A percentile compares a stretch with the other conserved stretches of the same genome.
Conservation (phyloP, 345 rosid species). For the Fremontodendron californicum region DNA sequence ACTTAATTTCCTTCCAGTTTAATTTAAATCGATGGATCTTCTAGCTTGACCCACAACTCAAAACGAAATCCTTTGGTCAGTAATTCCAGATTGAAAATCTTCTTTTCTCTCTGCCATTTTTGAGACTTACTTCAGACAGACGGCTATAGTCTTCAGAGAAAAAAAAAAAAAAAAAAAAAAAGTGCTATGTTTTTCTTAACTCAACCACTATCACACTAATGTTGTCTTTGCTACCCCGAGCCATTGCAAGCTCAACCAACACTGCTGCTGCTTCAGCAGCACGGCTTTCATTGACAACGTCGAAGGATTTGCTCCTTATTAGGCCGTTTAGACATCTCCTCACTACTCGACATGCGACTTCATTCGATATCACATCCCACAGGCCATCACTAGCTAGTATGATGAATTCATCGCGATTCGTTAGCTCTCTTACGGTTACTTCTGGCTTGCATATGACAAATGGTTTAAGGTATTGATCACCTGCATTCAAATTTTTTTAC, state of each 20-base stretch:
- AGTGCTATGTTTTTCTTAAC: not conserved
- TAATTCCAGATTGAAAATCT: not conserved
- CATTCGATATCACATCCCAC: constrained; percentile 73
- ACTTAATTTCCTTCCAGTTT: not conserved
- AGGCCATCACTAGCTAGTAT: constrained; percentile 80
- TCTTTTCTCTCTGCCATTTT: not conserved
- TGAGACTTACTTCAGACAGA: not conserved
- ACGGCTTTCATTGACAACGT: constrained; percentile 17
- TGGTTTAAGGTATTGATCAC: constrained; percentile 59
- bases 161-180: no score
- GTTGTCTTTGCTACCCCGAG: constrained; percentile 56
- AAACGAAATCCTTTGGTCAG: not conserved
- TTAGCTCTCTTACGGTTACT: constrained; percentile 37
- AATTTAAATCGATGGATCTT: not conserved
- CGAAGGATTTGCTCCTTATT: constrained; percentile 26
- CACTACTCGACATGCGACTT: constrained; percentile 54
- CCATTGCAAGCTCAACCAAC: constrained; percentile 52
- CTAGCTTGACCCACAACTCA: not conserved
- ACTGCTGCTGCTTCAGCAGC: constrained; percentile 47
- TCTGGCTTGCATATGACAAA: constrained; percentile 53
- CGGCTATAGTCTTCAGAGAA: not conserved
- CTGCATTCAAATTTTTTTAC: constrained; percentile 25
- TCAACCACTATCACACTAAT: constrained; percentile 22
- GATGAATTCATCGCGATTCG: constrained; percentile 50
- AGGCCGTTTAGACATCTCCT: constrained; percentile 47